A percentile compares a stretch with the other conserved stretches of the same genome.
phyloP scores from a whole-genome alignment of 2,329 filamentous ascomycete genomes.

The Xylaria sp. region DNA sequence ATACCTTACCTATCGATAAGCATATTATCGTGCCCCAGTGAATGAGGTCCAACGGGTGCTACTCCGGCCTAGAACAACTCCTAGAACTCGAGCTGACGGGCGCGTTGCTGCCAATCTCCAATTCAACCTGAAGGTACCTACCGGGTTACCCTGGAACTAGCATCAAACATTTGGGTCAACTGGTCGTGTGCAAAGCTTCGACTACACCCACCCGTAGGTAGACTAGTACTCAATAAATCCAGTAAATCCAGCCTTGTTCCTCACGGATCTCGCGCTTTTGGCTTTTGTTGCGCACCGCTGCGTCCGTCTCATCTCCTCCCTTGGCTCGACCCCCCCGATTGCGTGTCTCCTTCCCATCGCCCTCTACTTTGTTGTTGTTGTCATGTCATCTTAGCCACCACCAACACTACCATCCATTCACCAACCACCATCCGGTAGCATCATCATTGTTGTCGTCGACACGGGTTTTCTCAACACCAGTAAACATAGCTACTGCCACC shows the following conservation, averaged over 20 bases:
- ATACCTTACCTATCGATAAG: neutral
- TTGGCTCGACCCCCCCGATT: slow-evolving; percentile 11
- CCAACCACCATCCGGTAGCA: neutral
- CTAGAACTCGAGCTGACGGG: too few relatives aligned
- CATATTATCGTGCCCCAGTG: too few relatives aligned
- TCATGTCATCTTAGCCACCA: neutral
- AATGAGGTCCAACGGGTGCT: too few relatives aligned
- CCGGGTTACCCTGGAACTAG: neutral
- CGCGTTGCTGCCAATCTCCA: too few relatives aligned
- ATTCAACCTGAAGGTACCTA: neutral
- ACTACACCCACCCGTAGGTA: neutral
- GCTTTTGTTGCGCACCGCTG: slow-evolving; percentile 14
- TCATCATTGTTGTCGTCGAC: slow-evolving; percentile 4
- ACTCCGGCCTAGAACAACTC: too few relatives aligned
- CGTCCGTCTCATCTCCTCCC: slow-evolving; percentile 1
- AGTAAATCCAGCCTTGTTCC: slow-evolving; percentile 23
- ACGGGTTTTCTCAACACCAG: neutral
- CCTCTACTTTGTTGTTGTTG: neutral
- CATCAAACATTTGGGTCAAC: neutral
- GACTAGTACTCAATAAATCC: slow-evolving; percentile 7
- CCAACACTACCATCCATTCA: neutral
- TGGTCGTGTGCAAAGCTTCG: slow-evolving; percentile 10
- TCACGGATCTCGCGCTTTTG: slow-evolving; percentile 7
- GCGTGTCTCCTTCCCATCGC: slow-evolving; percentile 7
- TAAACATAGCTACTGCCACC: neutral